Evolutionary conservation across 2,329 filamentous ascomycete genomes (phyloP), one percentile per base, ranked within the genome.

Genomic region (Aspergillus phoenicis): DNA sequence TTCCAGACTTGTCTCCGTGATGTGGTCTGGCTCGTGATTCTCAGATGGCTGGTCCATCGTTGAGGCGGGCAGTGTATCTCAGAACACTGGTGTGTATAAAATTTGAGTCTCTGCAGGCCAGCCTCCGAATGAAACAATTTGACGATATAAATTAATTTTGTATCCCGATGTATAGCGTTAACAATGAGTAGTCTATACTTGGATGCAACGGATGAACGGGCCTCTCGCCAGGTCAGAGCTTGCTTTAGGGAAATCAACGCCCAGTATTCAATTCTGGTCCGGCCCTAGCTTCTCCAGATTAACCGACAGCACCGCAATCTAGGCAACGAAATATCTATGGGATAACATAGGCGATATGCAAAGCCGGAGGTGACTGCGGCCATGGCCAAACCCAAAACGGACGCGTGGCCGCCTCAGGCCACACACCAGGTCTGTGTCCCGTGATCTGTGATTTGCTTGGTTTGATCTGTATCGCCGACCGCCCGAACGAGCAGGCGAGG

Each of bases 361-460:
- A 26, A 33, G 47, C 45, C 52, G 30, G 38, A 57, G 56, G 54
- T 33, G 58, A 24, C 22, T 33, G 36, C 22, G 41, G 8, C 15
- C 10, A 43, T 22, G 26, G 33, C 39, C 52, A 55, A 24, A 30
- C 52, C 52, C 52, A 22, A 56, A 47, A 22, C 13, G 43, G 41
- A 30, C 39, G 26, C 24, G 13, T 30, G 15, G 10, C 24, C 49
- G 62, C 62, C 62, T 64, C 38, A 64, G 62, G 62, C 62, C 51
- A 52, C n/a, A 45, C 24, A 30, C 8, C 24, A 4, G 28, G n/a
- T 22, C n/a, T 36, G 38, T n/a, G n/a, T n/a, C 41, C 20, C 24
- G 24, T 54, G 60, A 62, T 60, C 60, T 60, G 62, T 62, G 60
- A 64, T 62, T 61, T 59, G 62, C 22, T 54, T 43, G 55, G 8